A percentile compares a stretch with the other conserved stretches of the same genome.
phyloP scores from a whole-genome alignment of 331 rosid species.

The Rhamnella rubrinervis region DNA sequence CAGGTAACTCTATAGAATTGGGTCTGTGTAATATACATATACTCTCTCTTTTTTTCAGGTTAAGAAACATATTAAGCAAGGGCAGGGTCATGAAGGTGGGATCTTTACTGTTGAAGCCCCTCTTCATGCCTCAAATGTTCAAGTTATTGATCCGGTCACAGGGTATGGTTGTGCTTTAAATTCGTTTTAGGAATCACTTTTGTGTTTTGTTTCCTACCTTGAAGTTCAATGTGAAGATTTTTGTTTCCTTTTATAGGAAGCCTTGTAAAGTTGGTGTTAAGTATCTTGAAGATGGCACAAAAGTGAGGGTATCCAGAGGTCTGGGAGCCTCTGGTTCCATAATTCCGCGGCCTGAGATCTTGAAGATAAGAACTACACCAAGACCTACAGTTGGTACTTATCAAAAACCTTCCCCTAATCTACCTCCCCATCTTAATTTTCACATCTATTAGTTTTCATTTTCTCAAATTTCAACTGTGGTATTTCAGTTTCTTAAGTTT shows the following conservation, averaged over 20 bases:
- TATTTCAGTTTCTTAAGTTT: not conserved
- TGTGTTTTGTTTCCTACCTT: not conserved
- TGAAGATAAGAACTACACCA: slow-evolving; percentile 76
- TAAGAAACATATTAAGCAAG: slow-evolving; percentile 92
- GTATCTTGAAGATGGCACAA: slow-evolving; percentile 91
- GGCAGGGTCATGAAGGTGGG: slow-evolving; percentile 95
- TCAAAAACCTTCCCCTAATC: slow-evolving; percentile 10
- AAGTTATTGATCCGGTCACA: slow-evolving; percentile 78
- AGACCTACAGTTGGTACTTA: slow-evolving; percentile 68
- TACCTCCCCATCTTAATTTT: not conserved
- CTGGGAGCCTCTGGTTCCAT: slow-evolving; percentile 77
- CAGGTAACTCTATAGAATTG: not conserved
- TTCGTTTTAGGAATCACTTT: slow-evolving; percentile 1
- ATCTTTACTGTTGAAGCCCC: slow-evolving; percentile 89
- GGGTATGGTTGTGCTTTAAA: slow-evolving; percentile 41
- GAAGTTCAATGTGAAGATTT: not conserved
- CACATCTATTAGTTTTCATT: not conserved
- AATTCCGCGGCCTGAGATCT: slow-evolving; percentile 83
- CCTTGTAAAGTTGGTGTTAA: slow-evolving; percentile 80
- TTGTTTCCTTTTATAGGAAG: slow-evolving; percentile 47
- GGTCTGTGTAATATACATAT: slow-evolving; percentile 1
- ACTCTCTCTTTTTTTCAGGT: slow-evolving; percentile 39
- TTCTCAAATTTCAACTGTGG: not conserved
- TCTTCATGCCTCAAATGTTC: slow-evolving; percentile 80
- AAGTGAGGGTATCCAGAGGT: slow-evolving; percentile 89